Conservation (phyloP, 305 asterid genomes). For the Fraxinus velutina region DNA sequence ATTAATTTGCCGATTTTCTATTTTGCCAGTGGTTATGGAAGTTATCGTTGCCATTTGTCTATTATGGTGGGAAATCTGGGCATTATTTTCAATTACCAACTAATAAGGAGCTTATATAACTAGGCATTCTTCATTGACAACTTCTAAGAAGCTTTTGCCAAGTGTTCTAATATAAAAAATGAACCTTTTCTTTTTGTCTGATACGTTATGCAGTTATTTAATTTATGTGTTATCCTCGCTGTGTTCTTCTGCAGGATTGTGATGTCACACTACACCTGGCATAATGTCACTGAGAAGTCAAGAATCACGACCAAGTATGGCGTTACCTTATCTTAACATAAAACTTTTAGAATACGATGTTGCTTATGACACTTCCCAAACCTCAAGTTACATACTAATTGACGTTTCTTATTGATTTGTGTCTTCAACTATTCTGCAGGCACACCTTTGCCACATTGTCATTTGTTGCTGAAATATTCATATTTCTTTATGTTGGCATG, state of each 20-base stretch:
- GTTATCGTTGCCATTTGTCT: too few species aligned
- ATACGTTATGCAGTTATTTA: neutral
- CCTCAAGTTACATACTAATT: neutral
- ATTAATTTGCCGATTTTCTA: too few species aligned
- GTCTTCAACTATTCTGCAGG: neutral
- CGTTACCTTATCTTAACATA: neutral
- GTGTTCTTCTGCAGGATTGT: neutral
- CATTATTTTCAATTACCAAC: too few species aligned
- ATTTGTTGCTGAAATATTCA: slow-evolving; percentile 11
- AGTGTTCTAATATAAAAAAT: too few species aligned
- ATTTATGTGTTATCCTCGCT: neutral
- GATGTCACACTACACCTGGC: neutral
- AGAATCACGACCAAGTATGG: slow-evolving; percentile 1
- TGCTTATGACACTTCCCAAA: neutral
- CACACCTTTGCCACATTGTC: slow-evolving; percentile 17
- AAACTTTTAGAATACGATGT: neutral
- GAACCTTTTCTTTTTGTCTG: neutral
- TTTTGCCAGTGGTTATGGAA: too few species aligned
- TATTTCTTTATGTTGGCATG: neutral
- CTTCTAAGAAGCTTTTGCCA: neutral
- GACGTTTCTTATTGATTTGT: neutral
- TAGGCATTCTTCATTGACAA: neutral
- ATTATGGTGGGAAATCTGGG: too few species aligned
- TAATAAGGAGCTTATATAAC: neutral
- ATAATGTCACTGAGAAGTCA: neutral